Percentiles rank a stretch among this genome's conserved stretches.
phyloP scores from a whole-genome alignment of 257 asterid genomes.

The Eucommia ulmoides region DNA sequence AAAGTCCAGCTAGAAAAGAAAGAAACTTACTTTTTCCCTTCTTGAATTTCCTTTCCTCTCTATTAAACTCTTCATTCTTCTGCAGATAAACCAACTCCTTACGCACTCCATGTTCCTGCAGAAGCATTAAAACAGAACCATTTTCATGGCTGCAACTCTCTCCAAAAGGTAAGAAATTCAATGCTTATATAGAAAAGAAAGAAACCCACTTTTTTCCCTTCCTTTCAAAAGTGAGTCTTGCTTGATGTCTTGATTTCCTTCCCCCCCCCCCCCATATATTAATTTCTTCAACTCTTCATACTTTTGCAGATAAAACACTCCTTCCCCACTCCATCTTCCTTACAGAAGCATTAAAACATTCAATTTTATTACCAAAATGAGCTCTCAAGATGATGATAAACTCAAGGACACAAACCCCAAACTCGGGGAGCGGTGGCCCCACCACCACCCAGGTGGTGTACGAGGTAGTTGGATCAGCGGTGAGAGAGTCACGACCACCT shows the following conservation, averaged over 20 bases:
- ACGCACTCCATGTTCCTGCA: no score
- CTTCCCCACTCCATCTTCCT: not conserved
- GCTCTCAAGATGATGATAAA: slow-evolving; percentile 37
- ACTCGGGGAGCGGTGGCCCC: slow-evolving; percentile 74
- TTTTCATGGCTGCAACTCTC: no score
- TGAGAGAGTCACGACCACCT: slow-evolving; percentile 50
- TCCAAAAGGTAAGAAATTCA: no score
- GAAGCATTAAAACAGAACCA: no score
- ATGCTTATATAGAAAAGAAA: no score
- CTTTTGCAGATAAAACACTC: not conserved
- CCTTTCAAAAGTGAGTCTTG: not conserved
- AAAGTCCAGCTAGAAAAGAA: not conserved
- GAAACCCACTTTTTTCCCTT: not conserved
- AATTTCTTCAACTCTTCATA: not conserved
- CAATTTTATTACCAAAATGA: no score
- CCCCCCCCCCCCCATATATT: not conserved
- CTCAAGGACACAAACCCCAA: slow-evolving; percentile 61
- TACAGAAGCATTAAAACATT: slow-evolving; percentile 22
- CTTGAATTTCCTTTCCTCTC: no score
- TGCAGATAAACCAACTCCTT: no score
- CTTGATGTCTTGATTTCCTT: not conserved
- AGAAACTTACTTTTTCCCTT: no score
- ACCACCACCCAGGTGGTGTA: slow-evolving; percentile 48
- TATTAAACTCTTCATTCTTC: no score
- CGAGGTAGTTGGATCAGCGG: slow-evolving; percentile 51